Evolutionary conservation across 192 early-diverging fungal genomes (phyloP).

Genomic region (Chytriomyces hyalinus): DNA sequence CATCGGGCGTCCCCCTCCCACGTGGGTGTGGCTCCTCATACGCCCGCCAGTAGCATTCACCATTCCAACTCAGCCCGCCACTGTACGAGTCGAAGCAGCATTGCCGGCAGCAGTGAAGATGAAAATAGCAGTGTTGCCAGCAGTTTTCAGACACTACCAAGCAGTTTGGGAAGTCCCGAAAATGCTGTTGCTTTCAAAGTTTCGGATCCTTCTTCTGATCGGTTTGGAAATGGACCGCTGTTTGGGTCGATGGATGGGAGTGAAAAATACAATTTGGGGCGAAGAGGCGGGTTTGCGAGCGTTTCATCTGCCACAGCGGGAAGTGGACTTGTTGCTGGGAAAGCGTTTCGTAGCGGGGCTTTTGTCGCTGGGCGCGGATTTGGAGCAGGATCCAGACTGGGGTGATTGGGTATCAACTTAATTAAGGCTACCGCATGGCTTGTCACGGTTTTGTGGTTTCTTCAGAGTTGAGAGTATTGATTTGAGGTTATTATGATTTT

Average conservation of each 20-base stretch:
- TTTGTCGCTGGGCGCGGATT: too few species aligned
- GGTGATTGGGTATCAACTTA: too few species aligned
- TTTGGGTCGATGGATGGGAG: background rate
- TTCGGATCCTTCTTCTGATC: background rate
- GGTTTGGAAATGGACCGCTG: background rate
- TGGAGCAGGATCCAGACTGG: too few species aligned
- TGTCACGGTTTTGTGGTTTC: too few species aligned
- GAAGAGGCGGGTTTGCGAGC: background rate
- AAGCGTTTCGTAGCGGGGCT: background rate
- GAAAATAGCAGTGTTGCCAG: constrained; percentile 2
- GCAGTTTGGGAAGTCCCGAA: background rate
- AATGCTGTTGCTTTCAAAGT: background rate
- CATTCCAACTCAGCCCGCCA: background rate
- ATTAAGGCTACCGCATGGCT: too few species aligned
- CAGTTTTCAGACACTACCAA: constrained; percentile 3
- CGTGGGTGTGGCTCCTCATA: background rate
- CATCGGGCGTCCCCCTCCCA: background rate
- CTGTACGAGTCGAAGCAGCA: background rate
- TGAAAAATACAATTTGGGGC: background rate
- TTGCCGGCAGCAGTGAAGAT: background rate
- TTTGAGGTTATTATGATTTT: too few species aligned
- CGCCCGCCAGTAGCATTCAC: background rate
- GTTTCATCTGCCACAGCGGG: background rate
- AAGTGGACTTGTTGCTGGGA: background rate
- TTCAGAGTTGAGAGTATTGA: too few species aligned